Conservation (phyloP, 805 yeast genomes). For the Sugiyamaella floridensis region DNA sequence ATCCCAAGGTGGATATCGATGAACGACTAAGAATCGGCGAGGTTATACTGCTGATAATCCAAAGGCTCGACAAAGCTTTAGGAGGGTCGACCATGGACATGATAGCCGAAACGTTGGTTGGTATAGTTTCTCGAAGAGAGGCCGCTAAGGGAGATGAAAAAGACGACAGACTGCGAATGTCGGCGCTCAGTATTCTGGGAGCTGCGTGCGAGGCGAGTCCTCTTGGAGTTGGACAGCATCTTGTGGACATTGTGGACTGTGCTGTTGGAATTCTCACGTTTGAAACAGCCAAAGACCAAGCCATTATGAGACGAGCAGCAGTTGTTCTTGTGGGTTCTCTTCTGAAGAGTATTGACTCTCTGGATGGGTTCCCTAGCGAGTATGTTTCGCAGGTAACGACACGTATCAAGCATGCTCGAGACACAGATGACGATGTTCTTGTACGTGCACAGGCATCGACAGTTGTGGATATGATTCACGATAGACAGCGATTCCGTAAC, state of each 20-base stretch:
- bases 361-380: constrained; percentile 27
- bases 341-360: constrained; percentile 23
- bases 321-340: constrained; percentile 48
- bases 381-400: constrained; percentile 17
- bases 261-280: constrained; percentile 64
- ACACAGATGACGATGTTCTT: constrained; percentile 28
- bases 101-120: constrained; percentile 41
- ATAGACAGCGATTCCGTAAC: background rate
- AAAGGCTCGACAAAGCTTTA: constrained; percentile 42
- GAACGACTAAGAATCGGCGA: constrained; percentile 78
- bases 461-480: constrained; percentile 8
- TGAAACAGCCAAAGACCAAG: constrained; percentile 44
- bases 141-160: background rate
- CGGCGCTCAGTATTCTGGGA: constrained; percentile 83
- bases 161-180: constrained; percentile 69
- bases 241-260: constrained; percentile 63
- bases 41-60: constrained; percentile 57
- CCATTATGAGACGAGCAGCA: constrained; percentile 65
- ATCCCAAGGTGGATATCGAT: constrained; percentile 42
- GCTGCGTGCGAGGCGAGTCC: constrained; percentile 55
- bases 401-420: constrained; percentile 18
- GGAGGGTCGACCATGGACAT: constrained; percentile 37
- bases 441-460: constrained; percentile 26
- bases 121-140: constrained; percentile 15
- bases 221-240: constrained; percentile 38